Percentiles rank a stretch among this genome's conserved stretches.
Conservation (phyloP, 768 basidiomycete genomes). For the Lactarius hengduanensis region DNA sequence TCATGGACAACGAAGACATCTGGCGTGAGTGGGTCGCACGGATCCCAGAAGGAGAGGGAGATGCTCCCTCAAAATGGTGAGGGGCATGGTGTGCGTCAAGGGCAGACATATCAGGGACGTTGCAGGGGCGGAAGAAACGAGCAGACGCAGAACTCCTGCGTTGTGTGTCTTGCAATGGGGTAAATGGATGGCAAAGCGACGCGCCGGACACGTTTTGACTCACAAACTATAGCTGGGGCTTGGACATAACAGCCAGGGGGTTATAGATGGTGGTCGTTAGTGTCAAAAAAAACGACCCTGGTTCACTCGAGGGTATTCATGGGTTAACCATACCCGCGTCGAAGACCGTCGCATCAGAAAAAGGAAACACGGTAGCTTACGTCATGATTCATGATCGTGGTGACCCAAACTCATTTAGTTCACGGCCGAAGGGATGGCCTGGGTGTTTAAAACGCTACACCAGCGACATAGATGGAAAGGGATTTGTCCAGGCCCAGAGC, state of each 20-base stretch:
- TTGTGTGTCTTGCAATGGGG: background rate
- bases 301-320: background rate
- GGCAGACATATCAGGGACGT: slow-evolving; percentile 19
- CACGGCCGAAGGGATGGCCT: background rate
- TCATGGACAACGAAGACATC: slow-evolving; percentile 35
- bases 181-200: background rate
- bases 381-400: slow-evolving; percentile 18
- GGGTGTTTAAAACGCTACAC: background rate
- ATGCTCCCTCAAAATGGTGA: slow-evolving; percentile 5
- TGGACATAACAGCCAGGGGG: slow-evolving; percentile 1
- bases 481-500: background rate
- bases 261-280: slow-evolving; percentile 15
- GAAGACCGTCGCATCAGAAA: slow-evolving; percentile 21
- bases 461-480: background rate
- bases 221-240: background rate
- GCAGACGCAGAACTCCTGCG: background rate
- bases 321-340: background rate
- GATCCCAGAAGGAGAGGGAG: background rate
- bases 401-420: background rate
- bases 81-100: slow-evolving; percentile 9
- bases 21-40: slow-evolving; percentile 30
- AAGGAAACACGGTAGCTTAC: slow-evolving; percentile 19
- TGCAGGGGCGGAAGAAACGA: background rate
- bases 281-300: background rate
- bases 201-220: slow-evolving; percentile 3